Evolutionary conservation across 495 filamentous ascomycete species (phyloP).

Genomic region (Lasiosphaeriaceae sp.): DNA sequence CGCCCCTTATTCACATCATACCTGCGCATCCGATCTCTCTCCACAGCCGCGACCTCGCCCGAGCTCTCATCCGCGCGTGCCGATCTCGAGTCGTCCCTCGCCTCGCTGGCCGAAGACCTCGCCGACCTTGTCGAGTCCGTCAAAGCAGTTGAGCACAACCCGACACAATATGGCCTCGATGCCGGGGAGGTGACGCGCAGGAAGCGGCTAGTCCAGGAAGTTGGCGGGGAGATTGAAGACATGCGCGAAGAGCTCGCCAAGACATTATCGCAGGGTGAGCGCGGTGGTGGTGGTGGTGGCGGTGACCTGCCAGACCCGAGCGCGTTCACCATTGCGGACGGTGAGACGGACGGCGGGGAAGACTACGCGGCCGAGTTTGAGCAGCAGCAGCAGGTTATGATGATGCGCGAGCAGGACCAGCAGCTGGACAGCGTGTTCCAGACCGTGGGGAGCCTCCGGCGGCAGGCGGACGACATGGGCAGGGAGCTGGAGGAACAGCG

Average conservation of each 20-base stretch:
- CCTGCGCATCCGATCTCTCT: slow-evolving; percentile 87
- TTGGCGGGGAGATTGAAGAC: slow-evolving; percentile 80
- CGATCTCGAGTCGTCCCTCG: slow-evolving; percentile 75
- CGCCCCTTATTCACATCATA: slow-evolving; percentile 90
- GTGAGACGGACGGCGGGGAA: slow-evolving; percentile 36
- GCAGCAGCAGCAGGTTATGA: slow-evolving; percentile 81
- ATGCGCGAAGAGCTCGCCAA: slow-evolving; percentile 79
- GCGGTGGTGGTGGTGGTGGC: slow-evolving; percentile 27
- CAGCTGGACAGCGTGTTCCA: slow-evolving; percentile 86
- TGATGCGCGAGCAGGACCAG: slow-evolving; percentile 95
- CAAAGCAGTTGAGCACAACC: slow-evolving; percentile 81
- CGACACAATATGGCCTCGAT: slow-evolving; percentile 83
- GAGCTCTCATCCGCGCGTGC: slow-evolving; percentile 79
- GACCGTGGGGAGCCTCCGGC: slow-evolving; percentile 83
- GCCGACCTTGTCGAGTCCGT: slow-evolving; percentile 86
- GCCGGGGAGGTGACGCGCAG: slow-evolving; percentile 77
- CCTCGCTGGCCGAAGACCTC: slow-evolving; percentile 78
- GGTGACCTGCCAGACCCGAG: slow-evolving; percentile 64
- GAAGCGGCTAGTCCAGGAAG: slow-evolving; percentile 79
- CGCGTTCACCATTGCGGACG: slow-evolving; percentile 54
- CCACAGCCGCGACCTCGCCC: slow-evolving; percentile 56
- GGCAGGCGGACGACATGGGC: slow-evolving; percentile 93
- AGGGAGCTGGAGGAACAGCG: slow-evolving; percentile 91
- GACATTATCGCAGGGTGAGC: slow-evolving; percentile 21
- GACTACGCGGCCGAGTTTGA: slow-evolving; percentile 79